phyloP scores from a whole-genome alignment of 2,329 filamentous ascomycete species.

The Shiraia bambusicola region DNA sequence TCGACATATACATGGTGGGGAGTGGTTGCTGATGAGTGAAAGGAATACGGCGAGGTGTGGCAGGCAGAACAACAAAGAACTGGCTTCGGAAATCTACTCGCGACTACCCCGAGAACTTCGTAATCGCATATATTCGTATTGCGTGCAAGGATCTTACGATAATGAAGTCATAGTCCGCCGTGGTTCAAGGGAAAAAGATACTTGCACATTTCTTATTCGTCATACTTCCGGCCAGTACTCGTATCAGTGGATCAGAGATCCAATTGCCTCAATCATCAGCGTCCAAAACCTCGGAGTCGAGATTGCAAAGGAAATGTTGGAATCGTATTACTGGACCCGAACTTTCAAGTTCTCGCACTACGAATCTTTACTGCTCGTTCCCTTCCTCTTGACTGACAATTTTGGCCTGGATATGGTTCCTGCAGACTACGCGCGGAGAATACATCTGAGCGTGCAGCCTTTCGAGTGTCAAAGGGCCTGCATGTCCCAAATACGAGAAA shows the following conservation, averaged over 20 bases:
- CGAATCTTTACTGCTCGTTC: slow-evolving; percentile 13
- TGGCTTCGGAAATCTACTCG: slow-evolving; percentile 7
- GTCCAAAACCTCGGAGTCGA: slow-evolving; percentile 2
- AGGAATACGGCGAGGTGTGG: background rate
- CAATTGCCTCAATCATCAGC: slow-evolving; percentile 5
- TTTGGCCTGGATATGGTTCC: slow-evolving; percentile 14
- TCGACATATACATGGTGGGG: background rate
- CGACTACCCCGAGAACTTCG: slow-evolving; percentile 24
- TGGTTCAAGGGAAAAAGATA: background rate
- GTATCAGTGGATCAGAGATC: slow-evolving; percentile 24
- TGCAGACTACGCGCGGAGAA: slow-evolving; percentile 10
- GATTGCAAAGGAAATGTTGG: slow-evolving; percentile 17
- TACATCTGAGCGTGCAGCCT: slow-evolving; percentile 17
- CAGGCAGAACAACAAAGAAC: background rate
- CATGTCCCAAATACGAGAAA: slow-evolving; percentile 7
- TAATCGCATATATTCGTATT: slow-evolving; percentile 20
- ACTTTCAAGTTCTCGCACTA: slow-evolving; percentile 23
- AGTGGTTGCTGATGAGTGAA: background rate
- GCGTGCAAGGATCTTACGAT: slow-evolving; percentile 18
- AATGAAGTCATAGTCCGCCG: slow-evolving; percentile 23
- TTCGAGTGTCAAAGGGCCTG: slow-evolving; percentile 6
- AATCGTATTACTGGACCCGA: slow-evolving; percentile 21
- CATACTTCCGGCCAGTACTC: slow-evolving; percentile 11
- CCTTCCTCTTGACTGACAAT: slow-evolving; percentile 12
- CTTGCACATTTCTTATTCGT: slow-evolving; percentile 15